These are phyloP conservation scores for Malbranchea zuffiana DNA, from an alignment of 2,329 filamentous ascomycete genomes.

Conservation along the genomic window DNA sequence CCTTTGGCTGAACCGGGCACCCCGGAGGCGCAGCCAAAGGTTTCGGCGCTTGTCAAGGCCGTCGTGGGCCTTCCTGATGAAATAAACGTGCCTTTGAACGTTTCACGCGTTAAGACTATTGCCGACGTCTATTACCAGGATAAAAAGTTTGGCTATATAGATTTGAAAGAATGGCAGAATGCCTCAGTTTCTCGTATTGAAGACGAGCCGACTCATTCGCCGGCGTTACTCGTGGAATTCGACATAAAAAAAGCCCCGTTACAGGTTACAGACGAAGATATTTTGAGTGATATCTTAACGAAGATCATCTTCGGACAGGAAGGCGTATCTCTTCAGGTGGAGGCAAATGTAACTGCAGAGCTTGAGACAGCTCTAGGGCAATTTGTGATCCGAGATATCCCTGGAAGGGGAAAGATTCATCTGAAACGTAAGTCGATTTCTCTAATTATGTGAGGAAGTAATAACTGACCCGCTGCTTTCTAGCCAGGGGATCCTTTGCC, in stretches of 20 bases:
- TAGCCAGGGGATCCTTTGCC: slow-evolving; percentile 47
- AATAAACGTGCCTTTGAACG: slow-evolving; percentile 74
- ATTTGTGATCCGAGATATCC: slow-evolving; percentile 71
- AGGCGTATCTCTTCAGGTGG: slow-evolving; percentile 59
- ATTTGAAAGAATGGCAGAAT: slow-evolving; percentile 69
- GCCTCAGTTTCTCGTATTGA: slow-evolving; percentile 67
- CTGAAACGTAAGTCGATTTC: slow-evolving; percentile 72
- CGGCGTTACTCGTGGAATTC: slow-evolving; percentile 62
- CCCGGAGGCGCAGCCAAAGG: slow-evolving; percentile 60
- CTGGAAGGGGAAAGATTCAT: slow-evolving; percentile 70
- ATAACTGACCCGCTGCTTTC: slow-evolving; percentile 18
- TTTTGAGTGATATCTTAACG: slow-evolving; percentile 73
- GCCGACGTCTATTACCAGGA: slow-evolving; percentile 72
- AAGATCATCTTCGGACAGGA: slow-evolving; percentile 64
- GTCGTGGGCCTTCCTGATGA: slow-evolving; percentile 69
- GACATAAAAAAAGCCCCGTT: slow-evolving; percentile 68
- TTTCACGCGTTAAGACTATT: slow-evolving; percentile 62
- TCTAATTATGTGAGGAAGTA: slow-evolving; percentile 20
- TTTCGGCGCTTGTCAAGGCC: slow-evolving; percentile 75
- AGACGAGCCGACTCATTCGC: slow-evolving; percentile 45
- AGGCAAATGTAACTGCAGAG: slow-evolving; percentile 71
- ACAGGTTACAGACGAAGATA: slow-evolving; percentile 65
- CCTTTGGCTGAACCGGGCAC: slow-evolving; percentile 64
- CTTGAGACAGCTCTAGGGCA: slow-evolving; percentile 71
- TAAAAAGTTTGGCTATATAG: slow-evolving; percentile 67